Base-by-base conservation (phyloP, 2,329 filamentous ascomycete genomes). In the Penicillium hordei region DNA sequence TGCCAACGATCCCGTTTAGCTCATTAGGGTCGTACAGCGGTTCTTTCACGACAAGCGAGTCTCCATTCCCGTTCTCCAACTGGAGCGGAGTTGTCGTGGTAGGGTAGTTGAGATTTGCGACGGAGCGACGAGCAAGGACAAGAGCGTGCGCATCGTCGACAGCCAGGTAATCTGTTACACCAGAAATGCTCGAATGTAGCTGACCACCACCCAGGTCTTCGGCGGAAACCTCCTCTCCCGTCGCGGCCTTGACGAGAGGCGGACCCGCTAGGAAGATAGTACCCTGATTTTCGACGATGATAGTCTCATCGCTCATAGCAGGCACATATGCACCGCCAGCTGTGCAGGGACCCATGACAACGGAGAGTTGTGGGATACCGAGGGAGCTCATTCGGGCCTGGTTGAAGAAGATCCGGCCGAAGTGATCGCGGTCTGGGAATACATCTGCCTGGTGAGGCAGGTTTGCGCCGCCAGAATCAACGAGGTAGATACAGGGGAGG, bases 401-500 rank as follows among this genome's bases (percentile, higher is more conserved):
- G 78, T 99, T 97, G 82, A 89, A 99, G 81, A 99, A 99, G 72
- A 97, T 96, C 64, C 93, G 90, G 36, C 93, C 92, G 72, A 99
- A 97, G 75, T 97, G 93, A 54, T 97, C 91, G 64, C 88, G 84
- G 74, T 97, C 93, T 1, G 93, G 94, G 75, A 99, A 97, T 57
- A 97, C 93, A 71, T 97, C 91, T 38, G 93, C 89, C 77, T 99
- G 93, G 70, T 97, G 90, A 15, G 93, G 94, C 19, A 99, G 84
- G 74, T 97, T 97, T 57, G 93, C 94, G 63, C 93, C 93, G 46
- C 94, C 93, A 5, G 92, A 96, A 74, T 99, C 93, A 56, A 97
- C 94, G 25, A 99, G 83, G 77, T 97, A 99, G 72, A 99, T 90
- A 75, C 93, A 97, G 0, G 86, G 86, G 10, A 89, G 74, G 58